Evolutionary conservation across 495 filamentous ascomycete genomes (phyloP).

Genomic region (Cercophora samala): DNA sequence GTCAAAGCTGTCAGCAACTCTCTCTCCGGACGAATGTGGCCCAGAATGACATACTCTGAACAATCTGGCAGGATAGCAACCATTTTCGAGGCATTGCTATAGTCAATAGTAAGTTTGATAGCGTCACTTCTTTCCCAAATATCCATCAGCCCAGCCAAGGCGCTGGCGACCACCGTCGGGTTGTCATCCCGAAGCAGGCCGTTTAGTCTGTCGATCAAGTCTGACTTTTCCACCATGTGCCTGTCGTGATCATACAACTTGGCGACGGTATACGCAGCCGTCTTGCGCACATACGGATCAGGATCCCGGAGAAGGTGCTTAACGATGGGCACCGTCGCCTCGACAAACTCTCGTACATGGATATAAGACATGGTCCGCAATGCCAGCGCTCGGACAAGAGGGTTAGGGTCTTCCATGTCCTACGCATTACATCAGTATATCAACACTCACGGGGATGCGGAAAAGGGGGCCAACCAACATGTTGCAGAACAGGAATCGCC

Average conservation of each 20-base stretch:
- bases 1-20: constrained; percentile 26
- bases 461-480: constrained; percentile 50
- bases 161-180: constrained; percentile 93
- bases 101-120: constrained; percentile 98
- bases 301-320: constrained; percentile 79
- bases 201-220: constrained; percentile 91
- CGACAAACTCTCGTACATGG: constrained; percentile 93
- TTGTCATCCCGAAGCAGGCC: constrained; percentile 90
- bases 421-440: constrained; percentile 33
- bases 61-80: constrained; percentile 95
- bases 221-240: constrained; percentile 80
- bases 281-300: constrained; percentile 97
- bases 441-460: not conserved
- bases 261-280: constrained; percentile 91
- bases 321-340: constrained; percentile 79
- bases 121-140: constrained; percentile 98
- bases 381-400: constrained; percentile 87
- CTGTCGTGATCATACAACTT: constrained; percentile 97
- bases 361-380: constrained; percentile 96
- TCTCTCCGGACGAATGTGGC: not conserved
- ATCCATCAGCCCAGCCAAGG: constrained; percentile 88
- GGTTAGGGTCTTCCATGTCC: constrained; percentile 94
- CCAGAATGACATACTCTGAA: constrained; percentile 73
- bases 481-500: constrained; percentile 81
- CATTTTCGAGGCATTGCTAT: constrained; percentile 94